These are phyloP conservation scores for Echinosphaeria canescens DNA, from an alignment of 2,329 filamentous ascomycete genomes.

Conservation along the genomic window DNA sequence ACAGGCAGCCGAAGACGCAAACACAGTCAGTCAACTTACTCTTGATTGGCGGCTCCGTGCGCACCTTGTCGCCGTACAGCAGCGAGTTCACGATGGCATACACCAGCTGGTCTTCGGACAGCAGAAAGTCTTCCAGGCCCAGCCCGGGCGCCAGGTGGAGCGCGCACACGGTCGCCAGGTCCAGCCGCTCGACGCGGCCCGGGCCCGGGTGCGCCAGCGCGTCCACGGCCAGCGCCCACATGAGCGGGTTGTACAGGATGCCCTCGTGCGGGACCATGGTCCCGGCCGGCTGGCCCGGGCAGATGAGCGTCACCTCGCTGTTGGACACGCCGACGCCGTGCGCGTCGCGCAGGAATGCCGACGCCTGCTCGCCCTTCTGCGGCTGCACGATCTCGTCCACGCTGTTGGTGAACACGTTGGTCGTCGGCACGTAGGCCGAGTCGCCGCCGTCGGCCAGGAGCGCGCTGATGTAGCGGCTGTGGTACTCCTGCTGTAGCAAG, in stretches of 20 bases:
- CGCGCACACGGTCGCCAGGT: conserved; percentile 1
- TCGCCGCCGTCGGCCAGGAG: conserved; percentile 21
- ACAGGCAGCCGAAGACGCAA: too few species aligned
- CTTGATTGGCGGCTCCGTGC: background rate
- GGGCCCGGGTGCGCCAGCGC: conserved; percentile 18
- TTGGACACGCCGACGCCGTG: conserved; percentile 23
- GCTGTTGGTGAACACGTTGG: conserved; percentile 23
- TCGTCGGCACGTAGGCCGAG: conserved; percentile 30
- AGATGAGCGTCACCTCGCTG: conserved; percentile 22
- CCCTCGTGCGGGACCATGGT: conserved; percentile 25
- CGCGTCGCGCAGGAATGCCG: conserved; percentile 18
- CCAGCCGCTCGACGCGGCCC: background rate
- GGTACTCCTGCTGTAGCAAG: conserved; percentile 23
- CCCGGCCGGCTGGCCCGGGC: conserved; percentile 15
- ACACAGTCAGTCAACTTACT: background rate
- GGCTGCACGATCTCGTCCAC: conserved; percentile 29
- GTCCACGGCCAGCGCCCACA: conserved; percentile 19
- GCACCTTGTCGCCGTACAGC: background rate
- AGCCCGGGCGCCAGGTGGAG: conserved; percentile 2
- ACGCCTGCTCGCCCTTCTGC: conserved; percentile 20
- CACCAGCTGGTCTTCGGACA: background rate
- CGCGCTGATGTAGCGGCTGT: conserved; percentile 16
- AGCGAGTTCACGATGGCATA: background rate
- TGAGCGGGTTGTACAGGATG: conserved; percentile 23
- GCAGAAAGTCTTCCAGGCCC: background rate